Percentiles rank a stretch among this genome's conserved stretches.
Conservation (phyloP, 2,329 filamentous ascomycete genomes). For the Exserohilum rostratum region DNA sequence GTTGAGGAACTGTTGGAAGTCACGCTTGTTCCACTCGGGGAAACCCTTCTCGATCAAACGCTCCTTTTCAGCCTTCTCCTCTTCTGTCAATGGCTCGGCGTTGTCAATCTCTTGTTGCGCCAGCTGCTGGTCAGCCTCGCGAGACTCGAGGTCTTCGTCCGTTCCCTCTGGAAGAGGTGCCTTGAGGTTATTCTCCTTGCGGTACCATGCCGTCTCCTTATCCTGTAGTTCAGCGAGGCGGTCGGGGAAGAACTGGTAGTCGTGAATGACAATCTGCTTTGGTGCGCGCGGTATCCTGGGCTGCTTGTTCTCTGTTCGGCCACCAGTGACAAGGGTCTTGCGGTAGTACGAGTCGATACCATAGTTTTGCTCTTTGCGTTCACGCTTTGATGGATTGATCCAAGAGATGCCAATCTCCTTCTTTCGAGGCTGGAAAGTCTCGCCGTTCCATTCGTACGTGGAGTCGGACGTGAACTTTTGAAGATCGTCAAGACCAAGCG, state of each 20-base stretch:
- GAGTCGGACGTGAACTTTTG: slow-evolving; percentile 98
- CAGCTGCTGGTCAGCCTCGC: slow-evolving; percentile 83
- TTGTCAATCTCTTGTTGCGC: slow-evolving; percentile 95
- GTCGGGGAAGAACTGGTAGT: slow-evolving; percentile 95
- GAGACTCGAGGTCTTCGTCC: slow-evolving; percentile 83
- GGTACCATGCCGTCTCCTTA: slow-evolving; percentile 92
- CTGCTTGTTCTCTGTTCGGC: slow-evolving; percentile 80
- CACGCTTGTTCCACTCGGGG: slow-evolving; percentile 91
- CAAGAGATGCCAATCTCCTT: slow-evolving; percentile 92
- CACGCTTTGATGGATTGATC: slow-evolving; percentile 98
- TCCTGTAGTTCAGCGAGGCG: slow-evolving; percentile 88
- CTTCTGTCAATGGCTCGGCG: slow-evolving; percentile 83
- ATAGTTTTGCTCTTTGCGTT: slow-evolving; percentile 97
- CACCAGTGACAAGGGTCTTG: slow-evolving; percentile 82
- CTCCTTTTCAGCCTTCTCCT: slow-evolving; percentile 87
- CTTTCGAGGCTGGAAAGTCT: slow-evolving; percentile 83
- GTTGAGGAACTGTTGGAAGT: slow-evolving; percentile 98
- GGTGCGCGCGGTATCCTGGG: slow-evolving; percentile 95
- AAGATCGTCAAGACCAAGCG: slow-evolving; percentile 92
- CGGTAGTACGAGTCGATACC: slow-evolving; percentile 99
- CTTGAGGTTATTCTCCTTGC: slow-evolving; percentile 96
- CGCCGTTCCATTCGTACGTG: slow-evolving; percentile 98
- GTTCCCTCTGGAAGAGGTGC: slow-evolving; percentile 86
- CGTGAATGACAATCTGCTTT: slow-evolving; percentile 88
- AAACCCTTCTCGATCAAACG: slow-evolving; percentile 84